Evolutionary conservation across 768 basidiomycete genomes (phyloP).

Genomic region (Brasilioporus rufonigricans): DNA sequence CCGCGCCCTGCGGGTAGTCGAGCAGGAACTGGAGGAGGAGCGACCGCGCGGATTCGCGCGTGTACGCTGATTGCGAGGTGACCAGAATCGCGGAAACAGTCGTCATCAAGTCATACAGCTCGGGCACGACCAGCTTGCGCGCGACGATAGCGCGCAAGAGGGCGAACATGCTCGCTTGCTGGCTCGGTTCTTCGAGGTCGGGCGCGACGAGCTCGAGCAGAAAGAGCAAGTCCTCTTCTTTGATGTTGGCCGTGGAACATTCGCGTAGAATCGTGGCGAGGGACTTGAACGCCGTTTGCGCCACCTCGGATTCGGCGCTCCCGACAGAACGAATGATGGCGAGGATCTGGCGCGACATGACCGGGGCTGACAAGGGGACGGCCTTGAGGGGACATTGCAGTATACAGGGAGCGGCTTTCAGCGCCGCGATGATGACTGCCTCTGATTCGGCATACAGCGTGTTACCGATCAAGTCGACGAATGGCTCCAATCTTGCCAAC

Average conservation of each 20-base stretch:
- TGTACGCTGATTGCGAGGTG: slow-evolving; percentile 85
- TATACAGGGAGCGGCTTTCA: slow-evolving; percentile 80
- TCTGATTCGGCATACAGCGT: slow-evolving; percentile 83
- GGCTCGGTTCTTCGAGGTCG: slow-evolving; percentile 84
- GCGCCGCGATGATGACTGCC: slow-evolving; percentile 67
- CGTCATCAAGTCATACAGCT: slow-evolving; percentile 97
- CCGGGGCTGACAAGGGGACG: slow-evolving; percentile 71
- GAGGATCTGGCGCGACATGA: slow-evolving; percentile 81
- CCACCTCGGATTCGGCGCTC: slow-evolving; percentile 85
- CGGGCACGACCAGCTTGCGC: slow-evolving; percentile 89
- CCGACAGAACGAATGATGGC: slow-evolving; percentile 79
- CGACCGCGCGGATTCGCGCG: slow-evolving; percentile 88
- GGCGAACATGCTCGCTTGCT: slow-evolving; percentile 84
- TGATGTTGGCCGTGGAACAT: slow-evolving; percentile 72
- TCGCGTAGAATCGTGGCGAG: slow-evolving; percentile 90
- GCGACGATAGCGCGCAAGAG: slow-evolving; percentile 89
- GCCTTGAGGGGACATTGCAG: slow-evolving; percentile 80
- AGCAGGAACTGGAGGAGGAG: slow-evolving; percentile 91
- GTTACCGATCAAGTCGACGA: slow-evolving; percentile 86
- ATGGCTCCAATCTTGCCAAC: slow-evolving; percentile 80
- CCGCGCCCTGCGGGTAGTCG: slow-evolving; percentile 96
- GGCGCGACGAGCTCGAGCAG: slow-evolving; percentile 84
- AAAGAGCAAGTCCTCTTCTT: slow-evolving; percentile 86
- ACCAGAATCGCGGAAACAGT: slow-evolving; percentile 89
- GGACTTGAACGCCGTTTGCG: slow-evolving; percentile 85